phyloP scores from a whole-genome alignment of 2,329 filamentous ascomycete species.

The Cytospora piceae region DNA sequence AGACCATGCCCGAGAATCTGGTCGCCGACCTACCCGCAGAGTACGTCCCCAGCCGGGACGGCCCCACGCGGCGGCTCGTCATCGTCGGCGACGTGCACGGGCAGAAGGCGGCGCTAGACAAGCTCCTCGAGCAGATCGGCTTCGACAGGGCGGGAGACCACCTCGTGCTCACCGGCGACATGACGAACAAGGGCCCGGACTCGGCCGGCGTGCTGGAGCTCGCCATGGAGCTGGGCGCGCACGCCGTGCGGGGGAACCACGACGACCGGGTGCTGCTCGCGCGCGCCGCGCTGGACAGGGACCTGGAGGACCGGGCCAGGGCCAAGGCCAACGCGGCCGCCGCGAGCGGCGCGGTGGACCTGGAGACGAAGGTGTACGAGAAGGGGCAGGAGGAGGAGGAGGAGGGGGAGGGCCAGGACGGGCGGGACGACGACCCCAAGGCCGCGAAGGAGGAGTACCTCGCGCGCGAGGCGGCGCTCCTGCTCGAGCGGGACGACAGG shows the following conservation, averaged over 20 bases:
- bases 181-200: slow-evolving; percentile 86
- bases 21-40: slow-evolving; percentile 40
- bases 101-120: slow-evolving; percentile 68
- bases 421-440: slow-evolving; percentile 21
- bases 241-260: slow-evolving; percentile 87
- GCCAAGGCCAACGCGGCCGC: background rate
- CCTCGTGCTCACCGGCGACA: slow-evolving; percentile 75
- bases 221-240: slow-evolving; percentile 73
- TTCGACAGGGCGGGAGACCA: slow-evolving; percentile 70
- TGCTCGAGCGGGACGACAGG: slow-evolving; percentile 42
- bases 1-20: slow-evolving; percentile 35
- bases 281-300: slow-evolving; percentile 46
- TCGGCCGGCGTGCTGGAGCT: slow-evolving; percentile 76
- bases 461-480: slow-evolving; percentile 25
- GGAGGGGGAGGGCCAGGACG: slow-evolving; percentile 2
- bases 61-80: slow-evolving; percentile 63
- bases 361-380: slow-evolving; percentile 27
- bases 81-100: slow-evolving; percentile 94
- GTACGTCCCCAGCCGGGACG: slow-evolving; percentile 35
- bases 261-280: slow-evolving; percentile 83
- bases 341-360: slow-evolving; percentile 8
- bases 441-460: slow-evolving; percentile 32
- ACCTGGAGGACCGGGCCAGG: slow-evolving; percentile 1
- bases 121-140: slow-evolving; percentile 67
- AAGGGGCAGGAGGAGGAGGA: slow-evolving; percentile 35